Percentiles rank a stretch among this genome's conserved stretches.
Conservation (phyloP, 768 basidiomycete genomes). For the Kwoniella dendrophila region DNA sequence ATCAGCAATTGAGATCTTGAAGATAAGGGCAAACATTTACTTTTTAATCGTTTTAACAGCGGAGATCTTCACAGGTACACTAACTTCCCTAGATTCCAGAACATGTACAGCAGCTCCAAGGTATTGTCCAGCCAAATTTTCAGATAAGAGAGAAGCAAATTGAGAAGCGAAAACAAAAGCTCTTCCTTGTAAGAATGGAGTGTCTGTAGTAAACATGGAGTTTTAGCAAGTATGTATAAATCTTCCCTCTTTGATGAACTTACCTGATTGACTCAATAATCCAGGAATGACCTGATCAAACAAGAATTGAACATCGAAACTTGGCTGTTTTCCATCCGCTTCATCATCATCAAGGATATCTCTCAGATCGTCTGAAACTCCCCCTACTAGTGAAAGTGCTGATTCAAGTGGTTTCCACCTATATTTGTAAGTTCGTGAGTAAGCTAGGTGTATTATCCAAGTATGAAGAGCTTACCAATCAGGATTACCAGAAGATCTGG, state of each 20-base stretch:
- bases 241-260: constrained; percentile 56
- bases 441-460: neutral
- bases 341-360: constrained; percentile 77
- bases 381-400: constrained; percentile 75
- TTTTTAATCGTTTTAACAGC: constrained; percentile 92
- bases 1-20: constrained; percentile 61
- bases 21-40: constrained; percentile 60
- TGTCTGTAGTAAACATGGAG: constrained; percentile 61
- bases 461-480: constrained; percentile 65
- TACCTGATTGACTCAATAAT: constrained; percentile 71
- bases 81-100: constrained; percentile 70
- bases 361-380: constrained; percentile 73
- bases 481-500: constrained; percentile 62
- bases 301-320: constrained; percentile 75
- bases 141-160: constrained; percentile 73
- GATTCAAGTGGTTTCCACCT: constrained; percentile 96
- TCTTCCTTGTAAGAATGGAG: constrained; percentile 90
- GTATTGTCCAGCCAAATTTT: constrained; percentile 77
- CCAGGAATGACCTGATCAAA: constrained; percentile 78
- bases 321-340: constrained; percentile 65
- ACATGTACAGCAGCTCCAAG: constrained; percentile 83
- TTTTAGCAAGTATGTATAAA: constrained; percentile 60
- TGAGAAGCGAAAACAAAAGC: constrained; percentile 93
- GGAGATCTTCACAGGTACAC: constrained; percentile 87
- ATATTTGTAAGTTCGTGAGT: neutral